A percentile compares a stretch with the other conserved stretches of the same genome.
These are phyloP conservation scores for Lenwebbia sp. DNA, from an alignment of 345 rosid genomes.

Conservation along the genomic window DNA sequence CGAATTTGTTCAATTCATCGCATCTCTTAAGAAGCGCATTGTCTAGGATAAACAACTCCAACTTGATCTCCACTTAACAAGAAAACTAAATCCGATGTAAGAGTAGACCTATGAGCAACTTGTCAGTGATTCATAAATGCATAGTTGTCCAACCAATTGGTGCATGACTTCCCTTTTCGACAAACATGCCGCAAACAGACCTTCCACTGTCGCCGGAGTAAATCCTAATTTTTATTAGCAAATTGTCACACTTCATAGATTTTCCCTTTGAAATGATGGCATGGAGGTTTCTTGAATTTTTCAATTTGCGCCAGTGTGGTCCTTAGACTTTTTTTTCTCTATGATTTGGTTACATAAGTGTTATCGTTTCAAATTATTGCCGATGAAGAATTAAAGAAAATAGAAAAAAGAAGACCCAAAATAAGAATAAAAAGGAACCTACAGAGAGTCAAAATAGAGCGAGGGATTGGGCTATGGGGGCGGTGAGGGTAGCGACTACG, in stretches of 20 bases:
- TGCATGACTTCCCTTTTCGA: neutral
- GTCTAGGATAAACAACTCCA: too few species aligned
- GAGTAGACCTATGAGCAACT: neutral
- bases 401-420: too few species aligned
- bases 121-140: neutral
- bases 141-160: neutral
- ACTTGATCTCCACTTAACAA: too few species aligned
- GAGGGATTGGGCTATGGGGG: too few species aligned
- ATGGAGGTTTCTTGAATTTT: neutral
- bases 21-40: neutral
- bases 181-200: neutral
- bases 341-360: too few species aligned
- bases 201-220: neutral
- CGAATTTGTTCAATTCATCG: neutral
- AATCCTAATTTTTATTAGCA: neutral
- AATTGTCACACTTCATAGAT: neutral
- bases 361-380: too few species aligned
- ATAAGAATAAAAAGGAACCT: too few species aligned
- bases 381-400: too few species aligned
- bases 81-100: neutral
- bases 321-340: too few species aligned
- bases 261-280: neutral
- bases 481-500: too few species aligned
- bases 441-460: too few species aligned
- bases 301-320: neutral